Evolutionary conservation across 2,329 filamentous ascomycete species (phyloP), one percentile per base, ranked within the genome.

Genomic region (Aspergillus versicolor): DNA sequence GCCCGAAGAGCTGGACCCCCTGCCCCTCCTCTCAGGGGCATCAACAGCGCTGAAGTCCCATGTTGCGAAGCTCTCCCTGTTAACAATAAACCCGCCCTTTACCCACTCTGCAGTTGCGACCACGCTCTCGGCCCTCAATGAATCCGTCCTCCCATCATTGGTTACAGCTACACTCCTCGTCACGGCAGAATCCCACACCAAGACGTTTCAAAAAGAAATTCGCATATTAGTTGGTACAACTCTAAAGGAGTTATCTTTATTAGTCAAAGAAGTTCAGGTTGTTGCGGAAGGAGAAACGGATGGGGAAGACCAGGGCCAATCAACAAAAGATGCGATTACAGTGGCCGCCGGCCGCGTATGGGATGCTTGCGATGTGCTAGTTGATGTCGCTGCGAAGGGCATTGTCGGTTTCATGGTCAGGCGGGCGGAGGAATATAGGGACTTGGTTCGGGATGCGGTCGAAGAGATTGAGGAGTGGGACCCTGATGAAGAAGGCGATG

Each of bases 391-490:
- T 48, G 80, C 79, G 5, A 75, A 86, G 22, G 92, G 91, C 0
- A 82, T 95, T 5, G 84, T 83, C 0, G 90, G 88, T 0, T 79
- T 92, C 56, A 81, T 93, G 46, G 81, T 89, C 0, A 80, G 82
- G 63, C 92, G 88, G 69, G 88, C 88, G 2, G 85, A 90, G 64
- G 82, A 92, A 70, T 90, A 88, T 74, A 80, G 86, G 41, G 90
- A 90, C 55, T 84, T 89, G 2, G 77, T 97, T 22, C 84, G 90
- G 65, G 93, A 97, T 76, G 89, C 91, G 0, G 84, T 95, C 64
- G 85, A 90, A 61, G 93, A 97, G 75, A 73, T 97, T 62, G 90
- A 91, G 70, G 91, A 93, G 65, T 97, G 92, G 91, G 86, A 88
- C 19, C 89, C 91, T 1, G 88, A 91, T 65, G 82, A 84, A 9